Conservation (phyloP, 2,329 filamentous ascomycete genomes). For the Chaetomium olivaceum region DNA sequence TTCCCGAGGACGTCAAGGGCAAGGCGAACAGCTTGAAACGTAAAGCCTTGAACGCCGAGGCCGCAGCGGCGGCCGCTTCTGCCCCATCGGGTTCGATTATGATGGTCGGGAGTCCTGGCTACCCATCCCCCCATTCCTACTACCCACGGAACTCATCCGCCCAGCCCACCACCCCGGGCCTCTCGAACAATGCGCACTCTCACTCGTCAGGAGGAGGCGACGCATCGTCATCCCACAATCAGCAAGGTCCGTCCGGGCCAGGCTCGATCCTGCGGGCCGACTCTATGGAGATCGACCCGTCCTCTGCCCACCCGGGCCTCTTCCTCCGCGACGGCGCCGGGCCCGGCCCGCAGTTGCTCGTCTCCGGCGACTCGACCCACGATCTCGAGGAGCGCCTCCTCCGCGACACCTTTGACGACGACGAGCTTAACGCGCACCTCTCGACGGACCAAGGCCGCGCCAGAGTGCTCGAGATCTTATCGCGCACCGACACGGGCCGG, state of each 20-base stretch:
- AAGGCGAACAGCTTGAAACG: slow-evolving; percentile 74
- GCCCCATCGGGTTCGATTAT: slow-evolving; percentile 31
- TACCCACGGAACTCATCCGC: slow-evolving; percentile 40
- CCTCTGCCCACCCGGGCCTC: slow-evolving; percentile 46
- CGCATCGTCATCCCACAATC: slow-evolving; percentile 39
- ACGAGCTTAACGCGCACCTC: slow-evolving; percentile 49
- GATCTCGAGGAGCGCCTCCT: slow-evolving; percentile 55
- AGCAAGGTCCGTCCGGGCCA: slow-evolving; percentile 33
- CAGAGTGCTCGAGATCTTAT: slow-evolving; percentile 55
- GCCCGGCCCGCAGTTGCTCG: slow-evolving; percentile 47
- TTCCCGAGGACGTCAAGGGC: slow-evolving; percentile 78
- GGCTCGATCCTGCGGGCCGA: slow-evolving; percentile 38
- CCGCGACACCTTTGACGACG: slow-evolving; percentile 41
- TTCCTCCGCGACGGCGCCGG: slow-evolving; percentile 42
- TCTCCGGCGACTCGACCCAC: slow-evolving; percentile 43
- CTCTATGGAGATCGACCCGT: slow-evolving; percentile 44
- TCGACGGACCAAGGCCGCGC: slow-evolving; percentile 47
- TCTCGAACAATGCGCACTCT: slow-evolving; percentile 39
- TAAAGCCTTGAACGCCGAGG: slow-evolving; percentile 64
- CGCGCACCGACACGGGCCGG: slow-evolving; percentile 52
- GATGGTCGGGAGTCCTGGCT: slow-evolving; percentile 40
- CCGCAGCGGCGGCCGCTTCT: slow-evolving; percentile 45
- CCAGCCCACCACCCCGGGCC: slow-evolving; percentile 42
- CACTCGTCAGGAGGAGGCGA: slow-evolving; percentile 40
- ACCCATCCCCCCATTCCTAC: slow-evolving; percentile 38